These are phyloP conservation scores for Xylaria sp. DNA, from an alignment of 2,329 filamentous ascomycete genomes.

Conservation along the genomic window DNA sequence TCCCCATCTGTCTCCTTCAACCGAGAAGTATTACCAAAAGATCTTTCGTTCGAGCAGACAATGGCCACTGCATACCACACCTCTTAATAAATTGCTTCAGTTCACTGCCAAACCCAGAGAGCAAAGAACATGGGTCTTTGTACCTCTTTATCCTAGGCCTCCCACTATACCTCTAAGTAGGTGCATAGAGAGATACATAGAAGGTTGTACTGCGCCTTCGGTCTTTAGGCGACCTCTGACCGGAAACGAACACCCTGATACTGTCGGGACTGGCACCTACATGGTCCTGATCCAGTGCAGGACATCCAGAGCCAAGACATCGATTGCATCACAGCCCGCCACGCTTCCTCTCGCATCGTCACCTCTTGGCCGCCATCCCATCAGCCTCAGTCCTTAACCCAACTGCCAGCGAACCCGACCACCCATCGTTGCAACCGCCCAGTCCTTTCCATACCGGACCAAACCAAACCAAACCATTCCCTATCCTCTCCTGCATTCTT, in stretches of 20 bases:
- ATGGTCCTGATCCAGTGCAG: not conserved
- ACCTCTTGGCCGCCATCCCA: constrained; percentile 19
- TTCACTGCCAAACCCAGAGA: not conserved
- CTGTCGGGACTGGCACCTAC: not conserved
- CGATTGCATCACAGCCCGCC: constrained; percentile 33
- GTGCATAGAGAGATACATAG: not conserved
- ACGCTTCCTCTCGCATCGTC: constrained; percentile 32
- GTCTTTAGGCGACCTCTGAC: not conserved
- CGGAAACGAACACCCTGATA: constrained; percentile 1
- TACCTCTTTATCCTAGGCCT: not conserved
- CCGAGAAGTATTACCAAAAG: not conserved
- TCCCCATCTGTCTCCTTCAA: too few species aligned
- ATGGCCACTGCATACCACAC: not conserved
- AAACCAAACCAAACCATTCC: constrained; percentile 4
- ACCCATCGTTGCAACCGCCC: too few species aligned
- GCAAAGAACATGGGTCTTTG: not conserved
- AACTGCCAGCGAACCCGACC: constrained; percentile 17
- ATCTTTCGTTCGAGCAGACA: constrained; percentile 8
- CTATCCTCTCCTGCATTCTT: constrained; percentile 4
- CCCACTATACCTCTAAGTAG: not conserved
- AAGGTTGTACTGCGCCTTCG: not conserved
- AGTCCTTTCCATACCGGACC: not conserved
- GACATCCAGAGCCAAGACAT: constrained; percentile 20
- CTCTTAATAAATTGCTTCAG: not conserved
- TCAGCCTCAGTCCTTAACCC: constrained; percentile 20